These are phyloP conservation scores for Gliomastix tumulicola DNA, from an alignment of 2,329 filamentous ascomycete genomes.

Conservation along the genomic window DNA sequence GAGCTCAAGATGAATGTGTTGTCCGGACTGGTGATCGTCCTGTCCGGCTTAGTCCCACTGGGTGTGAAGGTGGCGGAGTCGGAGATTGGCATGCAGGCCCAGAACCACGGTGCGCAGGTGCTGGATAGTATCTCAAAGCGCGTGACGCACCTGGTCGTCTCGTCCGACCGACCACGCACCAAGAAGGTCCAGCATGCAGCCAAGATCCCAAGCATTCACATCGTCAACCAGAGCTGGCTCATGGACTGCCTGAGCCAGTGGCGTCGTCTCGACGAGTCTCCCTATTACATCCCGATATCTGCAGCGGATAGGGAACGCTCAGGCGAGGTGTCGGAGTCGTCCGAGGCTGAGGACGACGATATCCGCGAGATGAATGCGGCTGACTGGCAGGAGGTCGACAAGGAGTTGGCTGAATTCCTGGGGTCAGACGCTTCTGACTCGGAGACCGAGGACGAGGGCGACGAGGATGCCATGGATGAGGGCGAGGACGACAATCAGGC, in stretches of 20 bases:
- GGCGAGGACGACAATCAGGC: constrained; percentile 10
- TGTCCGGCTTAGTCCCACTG: constrained; percentile 84
- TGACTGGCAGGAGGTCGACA: constrained; percentile 58
- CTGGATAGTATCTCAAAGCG: constrained; percentile 49
- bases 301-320: constrained; percentile 51
- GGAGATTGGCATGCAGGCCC: constrained; percentile 82
- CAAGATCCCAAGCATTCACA: constrained; percentile 72
- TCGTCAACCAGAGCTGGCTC: constrained; percentile 89
- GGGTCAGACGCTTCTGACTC: too few species aligned
- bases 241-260: constrained; percentile 78
- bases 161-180: constrained; percentile 66
- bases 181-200: constrained; percentile 87
- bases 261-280: constrained; percentile 69
- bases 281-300: constrained; percentile 69
- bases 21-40: constrained; percentile 68
- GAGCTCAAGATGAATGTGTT: constrained; percentile 73
- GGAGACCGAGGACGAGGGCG: constrained; percentile 40
- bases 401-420: constrained; percentile 72
- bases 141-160: constrained; percentile 70
- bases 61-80: constrained; percentile 72
- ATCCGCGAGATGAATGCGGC: constrained; percentile 45
- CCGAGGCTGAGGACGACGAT: constrained; percentile 19
- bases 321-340: constrained; percentile 23
- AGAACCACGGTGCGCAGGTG: constrained; percentile 72
- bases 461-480: constrained; percentile 6